Base-by-base conservation (phyloP, 495 filamentous ascomycete species). In the Penicillium canescens region DNA sequence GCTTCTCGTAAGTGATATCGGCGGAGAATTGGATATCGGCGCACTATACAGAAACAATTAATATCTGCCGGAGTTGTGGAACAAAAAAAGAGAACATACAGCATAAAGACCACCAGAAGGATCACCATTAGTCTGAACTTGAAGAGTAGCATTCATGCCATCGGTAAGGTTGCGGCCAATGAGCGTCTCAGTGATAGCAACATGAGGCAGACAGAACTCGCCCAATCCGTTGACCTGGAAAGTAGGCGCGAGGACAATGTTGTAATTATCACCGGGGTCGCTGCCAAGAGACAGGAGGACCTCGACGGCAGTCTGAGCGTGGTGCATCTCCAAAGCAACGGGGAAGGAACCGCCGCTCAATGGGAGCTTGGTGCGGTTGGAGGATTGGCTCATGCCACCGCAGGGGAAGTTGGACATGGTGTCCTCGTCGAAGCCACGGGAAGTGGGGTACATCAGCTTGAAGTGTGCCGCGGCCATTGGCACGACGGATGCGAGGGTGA, bases 141-240 rank as follows among this genome's bases (percentile, higher is more conserved):
- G 84, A 42, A 87, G 77, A 0, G 85, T 86, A n/a, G 80, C 84
- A 46, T 84, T 82, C 59, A 75, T 73, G 0, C 82, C 82, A 24
- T 77, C 68, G n/a, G 66, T 72, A 26, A 72, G 43, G 18, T 66
- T 61, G 11, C 54, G 37, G 7, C 67, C 67, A 13, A 71, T 40
- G 10, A 75, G 55, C 8, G 73, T 72, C 35, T 76, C 33, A 14
- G 61, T 56, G 3, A 73, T 63, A 3, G 75, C 68, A 4, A 86
- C 48, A 38, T 67, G 60, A 13, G 73, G 76, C 37, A 85, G 59
- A 62, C 85, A 88, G 66, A 88, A 86, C 24, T 70, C 61, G 6
- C 81, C 78, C 16, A 78, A 63, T 1, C 85, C 85, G 18, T 72
- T 59, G 46, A 82, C 68, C 6, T 69, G 58, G 57, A 86, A 76